phyloP scores from a whole-genome alignment of 2,329 filamentous ascomycete genomes.

The Colletotrichum spinosum region DNA sequence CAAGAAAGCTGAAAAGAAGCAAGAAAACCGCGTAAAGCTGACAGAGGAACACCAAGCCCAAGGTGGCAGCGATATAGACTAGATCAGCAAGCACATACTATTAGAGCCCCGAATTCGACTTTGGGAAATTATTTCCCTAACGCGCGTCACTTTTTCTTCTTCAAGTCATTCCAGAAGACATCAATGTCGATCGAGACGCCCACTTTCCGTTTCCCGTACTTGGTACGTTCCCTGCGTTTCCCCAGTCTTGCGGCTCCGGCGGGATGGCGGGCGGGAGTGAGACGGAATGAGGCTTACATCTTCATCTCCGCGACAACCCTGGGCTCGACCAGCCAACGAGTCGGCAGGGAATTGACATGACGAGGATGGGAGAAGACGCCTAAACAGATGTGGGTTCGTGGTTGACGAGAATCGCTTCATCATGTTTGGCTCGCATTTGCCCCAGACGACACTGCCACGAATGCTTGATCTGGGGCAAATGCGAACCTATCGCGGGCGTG shows the following conservation, averaged over 20 bases:
- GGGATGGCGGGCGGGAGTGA: background rate
- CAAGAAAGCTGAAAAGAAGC: constrained; percentile 6
- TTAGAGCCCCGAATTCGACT: no score
- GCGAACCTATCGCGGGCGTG: background rate
- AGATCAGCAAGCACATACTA: no score
- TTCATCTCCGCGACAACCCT: constrained; percentile 8
- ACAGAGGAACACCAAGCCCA: no score
- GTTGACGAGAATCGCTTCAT: constrained; percentile 8
- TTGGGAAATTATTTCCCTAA: no score
- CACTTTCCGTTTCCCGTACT: constrained; percentile 2
- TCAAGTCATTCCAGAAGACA: background rate
- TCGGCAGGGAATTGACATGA: background rate
- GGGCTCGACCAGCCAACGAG: background rate
- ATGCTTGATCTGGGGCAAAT: constrained; percentile 8
- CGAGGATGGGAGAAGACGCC: background rate
- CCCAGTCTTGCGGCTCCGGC: constrained; percentile 1
- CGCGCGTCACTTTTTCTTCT: no score
- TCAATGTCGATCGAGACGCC: constrained; percentile 1
- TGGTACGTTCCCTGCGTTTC: background rate
- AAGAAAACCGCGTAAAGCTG: no score
- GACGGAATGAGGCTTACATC: constrained; percentile 6
- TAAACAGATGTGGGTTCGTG: background rate
- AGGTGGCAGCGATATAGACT: no score
- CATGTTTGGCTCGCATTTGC: constrained; percentile 15
- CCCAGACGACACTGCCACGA: constrained; percentile 1